These are phyloP conservation scores for Cercospora sojina DNA, from an alignment of 2,329 filamentous ascomycete genomes.

Conservation along the genomic window DNA sequence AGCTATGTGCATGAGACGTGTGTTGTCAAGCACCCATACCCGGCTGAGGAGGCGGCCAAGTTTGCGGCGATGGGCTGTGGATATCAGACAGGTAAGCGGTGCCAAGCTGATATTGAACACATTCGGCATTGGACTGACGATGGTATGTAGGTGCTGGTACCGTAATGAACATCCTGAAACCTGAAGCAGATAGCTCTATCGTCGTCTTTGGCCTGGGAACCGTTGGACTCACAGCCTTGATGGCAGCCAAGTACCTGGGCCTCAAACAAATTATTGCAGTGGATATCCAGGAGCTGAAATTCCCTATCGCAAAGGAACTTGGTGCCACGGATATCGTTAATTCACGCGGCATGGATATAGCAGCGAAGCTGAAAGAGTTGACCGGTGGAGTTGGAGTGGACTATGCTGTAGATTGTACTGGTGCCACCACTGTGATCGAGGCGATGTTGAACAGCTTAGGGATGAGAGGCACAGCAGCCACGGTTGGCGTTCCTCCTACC, in stretches of 20 bases:
- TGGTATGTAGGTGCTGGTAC: neutral
- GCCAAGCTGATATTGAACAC: neutral
- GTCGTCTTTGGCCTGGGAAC: constrained; percentile 21
- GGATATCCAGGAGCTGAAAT: constrained; percentile 24
- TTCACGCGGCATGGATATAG: neutral
- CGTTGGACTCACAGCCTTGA: constrained; percentile 25
- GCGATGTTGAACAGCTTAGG: constrained; percentile 19
- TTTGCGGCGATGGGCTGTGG: neutral
- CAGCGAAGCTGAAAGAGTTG: neutral
- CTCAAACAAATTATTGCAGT: constrained; percentile 28
- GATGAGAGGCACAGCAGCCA: constrained; percentile 26
- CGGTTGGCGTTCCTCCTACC: constrained; percentile 17
- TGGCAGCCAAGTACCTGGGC: constrained; percentile 25
- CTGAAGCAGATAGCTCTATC: constrained; percentile 9
- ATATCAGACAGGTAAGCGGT: neutral
- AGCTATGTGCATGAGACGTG: constrained; percentile 24
- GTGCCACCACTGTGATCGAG: constrained; percentile 23
- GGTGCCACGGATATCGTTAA: neutral
- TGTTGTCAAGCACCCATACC: neutral
- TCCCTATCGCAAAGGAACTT: neutral
- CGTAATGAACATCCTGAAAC: neutral
- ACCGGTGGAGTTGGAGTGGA: constrained; percentile 9
- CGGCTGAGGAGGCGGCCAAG: neutral
- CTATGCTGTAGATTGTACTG: constrained; percentile 24
- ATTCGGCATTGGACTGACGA: neutral